Base-by-base conservation (phyloP, 257 asterid genomes). In the Lithospermum erythrorhizon region DNA sequence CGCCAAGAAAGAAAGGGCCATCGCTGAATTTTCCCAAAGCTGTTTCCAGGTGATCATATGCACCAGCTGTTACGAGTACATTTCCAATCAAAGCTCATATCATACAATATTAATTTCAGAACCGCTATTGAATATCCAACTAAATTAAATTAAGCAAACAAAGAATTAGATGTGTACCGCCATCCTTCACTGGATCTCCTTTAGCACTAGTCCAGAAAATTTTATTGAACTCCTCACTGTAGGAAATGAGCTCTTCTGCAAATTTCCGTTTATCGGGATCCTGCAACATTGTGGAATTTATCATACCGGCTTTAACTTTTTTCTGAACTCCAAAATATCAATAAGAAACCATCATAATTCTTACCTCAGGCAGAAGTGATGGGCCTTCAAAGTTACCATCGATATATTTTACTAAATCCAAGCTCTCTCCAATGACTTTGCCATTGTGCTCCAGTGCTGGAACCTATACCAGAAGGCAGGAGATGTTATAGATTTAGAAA, bases 1-100 rank as follows among this genome's bases (percentile, higher is more conserved):
- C 21, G 3, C 94, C 88, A 2, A 87, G 81, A 76, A 87, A 78
- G 77, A 87, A 87, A 18, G 86, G 87, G 0, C 95, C 90, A 18
- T 77, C 78, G 0, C 71, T 78, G 59, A 75, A 84, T 56, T 82
- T 82, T 4, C 29, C 10, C 8, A 87, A 87, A 15, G 90, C 79
- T 3, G 73, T 62, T 71, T 87, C 95, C 63, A 84, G 63, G 69
- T 82, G 69, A 70, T 87, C 88, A 11, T 80, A 82, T 55, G 76
- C 80, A 47, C 67, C 73, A 56, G 60, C 60, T 56, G 60, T n/a
- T 23, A 32, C 37, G 14, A 30, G 17, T 24, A 15, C 19, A 18
- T 8, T 0, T 56, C 7, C 25, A 4, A 53, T 20, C 23, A 19
- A 6, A 23, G 22, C 57, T 53, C 11, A 27, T 19, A 53, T 19